These are phyloP conservation scores for Ophiostoma sp. DNA, from an alignment of 2,329 filamentous ascomycete species.

Conservation along the genomic window DNA sequence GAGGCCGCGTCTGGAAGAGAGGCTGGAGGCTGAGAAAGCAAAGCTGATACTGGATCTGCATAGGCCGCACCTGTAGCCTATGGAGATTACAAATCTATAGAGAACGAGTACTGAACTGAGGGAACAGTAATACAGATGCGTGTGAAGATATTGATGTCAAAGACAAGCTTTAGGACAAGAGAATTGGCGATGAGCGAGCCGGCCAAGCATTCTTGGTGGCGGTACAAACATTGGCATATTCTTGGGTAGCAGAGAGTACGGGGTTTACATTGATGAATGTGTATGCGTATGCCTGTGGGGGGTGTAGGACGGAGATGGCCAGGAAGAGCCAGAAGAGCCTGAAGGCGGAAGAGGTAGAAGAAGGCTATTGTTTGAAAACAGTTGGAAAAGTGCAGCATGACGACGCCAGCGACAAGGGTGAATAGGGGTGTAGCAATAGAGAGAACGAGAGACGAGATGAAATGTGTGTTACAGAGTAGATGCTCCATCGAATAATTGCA, in stretches of 20 bases:
- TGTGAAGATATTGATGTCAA: neutral
- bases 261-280: neutral
- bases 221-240: conserved; percentile 5
- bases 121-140: neutral
- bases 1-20: too few relatives aligned
- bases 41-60: too few relatives aligned
- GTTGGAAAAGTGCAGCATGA: conserved; percentile 1
- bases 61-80: too few relatives aligned
- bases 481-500: neutral
- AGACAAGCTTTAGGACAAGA: conserved; percentile 10
- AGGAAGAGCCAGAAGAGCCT: neutral
- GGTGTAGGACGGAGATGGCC: too few relatives aligned
- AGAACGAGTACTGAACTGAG: neutral
- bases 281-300: too few relatives aligned
- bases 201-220: neutral
- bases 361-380: neutral
- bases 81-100: neutral
- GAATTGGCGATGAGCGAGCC: neutral
- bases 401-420: conserved; percentile 2
- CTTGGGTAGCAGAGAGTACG: conserved; percentile 5
- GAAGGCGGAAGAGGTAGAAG: neutral
- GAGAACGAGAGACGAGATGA: conserved; percentile 8
- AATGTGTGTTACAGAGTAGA: neutral
- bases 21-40: too few relatives aligned
- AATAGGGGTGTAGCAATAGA: neutral